Conservation (phyloP, 2,329 filamentous ascomycete genomes). For the Alternaria triticina region DNA sequence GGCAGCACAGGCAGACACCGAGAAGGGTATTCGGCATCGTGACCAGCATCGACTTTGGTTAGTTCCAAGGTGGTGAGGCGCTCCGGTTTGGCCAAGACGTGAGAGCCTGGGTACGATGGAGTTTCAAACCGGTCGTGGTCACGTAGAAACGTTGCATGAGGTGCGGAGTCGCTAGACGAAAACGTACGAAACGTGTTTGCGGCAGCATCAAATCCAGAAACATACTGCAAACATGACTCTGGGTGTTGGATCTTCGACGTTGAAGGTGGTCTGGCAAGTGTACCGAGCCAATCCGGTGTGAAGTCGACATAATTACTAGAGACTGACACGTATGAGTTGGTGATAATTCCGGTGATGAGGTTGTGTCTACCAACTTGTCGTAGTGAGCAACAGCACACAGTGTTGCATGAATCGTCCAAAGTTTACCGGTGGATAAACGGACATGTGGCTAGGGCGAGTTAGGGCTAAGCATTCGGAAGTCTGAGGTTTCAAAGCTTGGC, state of each 20-base stretch:
- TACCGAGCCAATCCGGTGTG: background rate
- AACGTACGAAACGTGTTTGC: slow-evolving; percentile 34
- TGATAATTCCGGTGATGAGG: background rate
- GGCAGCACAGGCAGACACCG: background rate
- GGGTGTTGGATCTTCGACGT: background rate
- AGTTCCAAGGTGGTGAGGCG: slow-evolving; percentile 25
- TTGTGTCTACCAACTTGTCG: background rate
- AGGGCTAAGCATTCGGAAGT: slow-evolving; percentile 29
- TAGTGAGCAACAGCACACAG: background rate
- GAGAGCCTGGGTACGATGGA: slow-evolving; percentile 17
- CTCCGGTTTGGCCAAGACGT: slow-evolving; percentile 42
- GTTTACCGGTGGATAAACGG: background rate
- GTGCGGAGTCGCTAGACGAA: slow-evolving; percentile 7
- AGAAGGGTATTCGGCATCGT: background rate
- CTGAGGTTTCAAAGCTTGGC: slow-evolving; percentile 34
- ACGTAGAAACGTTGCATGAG: slow-evolving; percentile 19
- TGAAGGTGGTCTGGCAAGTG: slow-evolving; percentile 3
- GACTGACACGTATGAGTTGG: background rate
- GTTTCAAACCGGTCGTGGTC: slow-evolving; percentile 23
- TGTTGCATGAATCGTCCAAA: background rate
- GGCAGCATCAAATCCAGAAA: slow-evolving; percentile 28
- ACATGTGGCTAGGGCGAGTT: slow-evolving; percentile 16
- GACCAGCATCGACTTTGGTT: slow-evolving; percentile 8
- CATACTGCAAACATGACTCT: slow-evolving; percentile 10
- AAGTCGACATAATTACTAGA: background rate